phyloP scores from a whole-genome alignment of 179 eudicot species.

The Patellifolia procumbens region DNA sequence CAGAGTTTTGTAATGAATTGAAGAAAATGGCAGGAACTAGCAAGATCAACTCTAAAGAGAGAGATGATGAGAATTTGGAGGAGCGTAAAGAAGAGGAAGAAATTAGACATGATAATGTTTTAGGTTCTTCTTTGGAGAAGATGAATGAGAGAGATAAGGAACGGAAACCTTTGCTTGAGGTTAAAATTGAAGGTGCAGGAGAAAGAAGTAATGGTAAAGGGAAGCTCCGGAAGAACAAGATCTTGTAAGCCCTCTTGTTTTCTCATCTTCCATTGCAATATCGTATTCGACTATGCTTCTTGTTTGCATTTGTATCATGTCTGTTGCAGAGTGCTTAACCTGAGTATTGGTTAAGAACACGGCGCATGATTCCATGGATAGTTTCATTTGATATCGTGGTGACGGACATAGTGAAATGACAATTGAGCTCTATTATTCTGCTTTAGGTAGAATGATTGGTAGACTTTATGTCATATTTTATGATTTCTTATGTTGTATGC shows the following conservation, averaged over 20 bases:
- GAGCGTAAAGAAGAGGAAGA: neutral
- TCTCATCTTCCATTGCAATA: neutral
- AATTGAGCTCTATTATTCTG: no score
- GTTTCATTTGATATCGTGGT: no score
- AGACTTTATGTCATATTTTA: no score
- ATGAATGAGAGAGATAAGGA: slow-evolving; percentile 38
- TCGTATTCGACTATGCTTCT: neutral
- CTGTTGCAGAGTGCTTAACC: no score
- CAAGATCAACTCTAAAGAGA: slow-evolving; percentile 36
- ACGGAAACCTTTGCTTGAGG: slow-evolving; percentile 58
- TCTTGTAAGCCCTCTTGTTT: slow-evolving; percentile 20
- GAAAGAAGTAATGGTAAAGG: slow-evolving; percentile 34
- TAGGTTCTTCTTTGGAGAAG: slow-evolving; percentile 15
- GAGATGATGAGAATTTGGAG: slow-evolving; percentile 23
- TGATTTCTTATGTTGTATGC: neutral
- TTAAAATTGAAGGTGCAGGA: slow-evolving; percentile 29
- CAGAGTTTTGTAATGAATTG: slow-evolving; percentile 76
- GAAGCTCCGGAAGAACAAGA: slow-evolving; percentile 43
- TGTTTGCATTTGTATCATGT: no score
- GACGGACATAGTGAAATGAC: no score
- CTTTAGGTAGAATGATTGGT: neutral
- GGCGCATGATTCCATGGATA: no score
- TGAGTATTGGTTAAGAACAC: no score
- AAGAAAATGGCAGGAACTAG: slow-evolving; percentile 51
- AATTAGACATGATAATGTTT: neutral